Evolutionary conservation across 192 early-diverging fungal species (phyloP).

Genomic region (Pilobolus umbonatus): DNA sequence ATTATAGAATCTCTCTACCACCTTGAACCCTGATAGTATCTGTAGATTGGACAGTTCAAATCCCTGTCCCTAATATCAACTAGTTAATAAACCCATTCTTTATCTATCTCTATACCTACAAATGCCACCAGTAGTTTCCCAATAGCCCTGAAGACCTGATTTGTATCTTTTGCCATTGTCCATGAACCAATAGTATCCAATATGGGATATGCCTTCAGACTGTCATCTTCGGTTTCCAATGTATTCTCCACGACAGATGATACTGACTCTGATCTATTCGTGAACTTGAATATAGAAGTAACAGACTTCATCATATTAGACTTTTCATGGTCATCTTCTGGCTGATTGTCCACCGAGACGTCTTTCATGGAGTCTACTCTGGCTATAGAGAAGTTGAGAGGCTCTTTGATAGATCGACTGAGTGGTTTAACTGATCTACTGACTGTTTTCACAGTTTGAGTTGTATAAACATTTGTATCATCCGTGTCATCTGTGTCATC

Average conservation of each 20-base stretch:
- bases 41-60: constrained; percentile 64
- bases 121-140: constrained; percentile 32
- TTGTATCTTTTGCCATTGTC: constrained; percentile 36
- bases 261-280: neutral
- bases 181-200: constrained; percentile 32
- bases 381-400: constrained; percentile 5
- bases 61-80: constrained; percentile 56
- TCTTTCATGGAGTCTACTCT: neutral
- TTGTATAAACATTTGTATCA: neutral
- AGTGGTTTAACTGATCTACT: neutral
- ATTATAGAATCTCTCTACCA: constrained; percentile 63
- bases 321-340: neutral
- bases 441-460: neutral
- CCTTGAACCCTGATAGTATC: constrained; percentile 60
- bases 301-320: neutral
- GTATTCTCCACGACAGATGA: neutral
- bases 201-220: constrained; percentile 28
- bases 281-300: neutral
- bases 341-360: neutral
- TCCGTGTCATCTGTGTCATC: constrained; percentile 12
- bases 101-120: constrained; percentile 12
- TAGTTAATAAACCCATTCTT: neutral
- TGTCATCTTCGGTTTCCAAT: constrained; percentile 31
- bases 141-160: constrained; percentile 29
- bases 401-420: neutral